Evolutionary conservation across 2,329 filamentous ascomycete genomes (phyloP).

Genomic region (Penicillium sp.): DNA sequence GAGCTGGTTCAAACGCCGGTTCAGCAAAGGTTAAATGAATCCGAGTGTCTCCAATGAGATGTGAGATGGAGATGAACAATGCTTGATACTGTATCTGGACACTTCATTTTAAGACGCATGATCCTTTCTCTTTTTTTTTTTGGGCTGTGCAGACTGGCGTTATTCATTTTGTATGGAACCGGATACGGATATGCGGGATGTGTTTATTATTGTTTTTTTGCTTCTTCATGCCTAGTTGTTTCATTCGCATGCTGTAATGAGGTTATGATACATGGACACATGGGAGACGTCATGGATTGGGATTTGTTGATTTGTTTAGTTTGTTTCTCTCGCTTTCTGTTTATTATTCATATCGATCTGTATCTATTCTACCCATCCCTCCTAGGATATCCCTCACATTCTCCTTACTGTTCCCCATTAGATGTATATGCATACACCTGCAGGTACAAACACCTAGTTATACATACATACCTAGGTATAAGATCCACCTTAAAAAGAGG

Average conservation of each 20-base stretch:
- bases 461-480: neutral
- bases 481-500: neutral
- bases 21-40: slow-evolving; percentile 58
- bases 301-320: neutral
- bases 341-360: neutral
- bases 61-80: neutral
- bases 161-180: neutral
- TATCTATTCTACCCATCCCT: neutral
- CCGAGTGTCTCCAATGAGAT: neutral
- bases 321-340: neutral
- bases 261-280: slow-evolving; percentile 26
- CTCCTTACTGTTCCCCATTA: neutral
- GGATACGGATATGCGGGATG: slow-evolving; percentile 8
- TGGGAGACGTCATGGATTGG: slow-evolving; percentile 7
- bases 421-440: neutral
- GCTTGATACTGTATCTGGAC: neutral
- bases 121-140: neutral
- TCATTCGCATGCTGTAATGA: slow-evolving; percentile 21
- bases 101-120: neutral
- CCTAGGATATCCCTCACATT: neutral
- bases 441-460: no score
- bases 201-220: slow-evolving; percentile 3
- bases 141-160: slow-evolving; percentile 1
- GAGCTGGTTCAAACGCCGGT: slow-evolving; percentile 83
- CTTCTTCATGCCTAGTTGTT: slow-evolving; percentile 5